phyloP scores from a whole-genome alignment of 2,329 filamentous ascomycete genomes.

The Emmonsiellopsis sp. region DNA sequence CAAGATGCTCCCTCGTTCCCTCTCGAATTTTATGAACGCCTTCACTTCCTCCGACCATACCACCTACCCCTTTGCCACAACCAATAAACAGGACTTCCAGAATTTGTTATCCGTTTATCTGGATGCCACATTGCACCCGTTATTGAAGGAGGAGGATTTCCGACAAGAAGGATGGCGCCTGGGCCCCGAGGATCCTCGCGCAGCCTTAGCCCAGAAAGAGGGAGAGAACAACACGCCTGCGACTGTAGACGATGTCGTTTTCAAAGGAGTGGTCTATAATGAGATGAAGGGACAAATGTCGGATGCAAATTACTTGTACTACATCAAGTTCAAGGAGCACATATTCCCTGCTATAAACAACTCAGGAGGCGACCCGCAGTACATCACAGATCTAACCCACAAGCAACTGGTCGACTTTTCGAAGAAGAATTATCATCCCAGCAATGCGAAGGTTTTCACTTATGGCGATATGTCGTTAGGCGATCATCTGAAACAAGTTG shows the following conservation, averaged over 20 bases:
- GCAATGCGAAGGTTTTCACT: conserved; percentile 90
- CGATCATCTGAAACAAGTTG: conserved; percentile 70
- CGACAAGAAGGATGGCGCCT: conserved; percentile 95
- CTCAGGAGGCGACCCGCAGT: conserved; percentile 89
- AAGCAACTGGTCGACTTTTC: conserved; percentile 84
- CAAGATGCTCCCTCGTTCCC: conserved; percentile 95
- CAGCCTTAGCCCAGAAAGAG: conserved; percentile 38
- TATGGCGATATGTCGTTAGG: conserved; percentile 86
- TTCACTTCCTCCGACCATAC: conserved; percentile 96
- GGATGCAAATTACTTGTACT: conserved; percentile 90
- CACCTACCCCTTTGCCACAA: conserved; percentile 95
- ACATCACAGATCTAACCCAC: conserved; percentile 92
- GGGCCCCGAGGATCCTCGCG: conserved; percentile 76
- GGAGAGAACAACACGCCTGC: conserved; percentile 22
- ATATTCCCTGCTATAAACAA: conserved; percentile 93
- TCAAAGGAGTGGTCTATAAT: conserved; percentile 98
- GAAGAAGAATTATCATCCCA: conserved; percentile 88
- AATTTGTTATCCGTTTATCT: conserved; percentile 96
- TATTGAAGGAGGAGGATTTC: conserved; percentile 86
- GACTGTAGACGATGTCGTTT: conserved; percentile 47
- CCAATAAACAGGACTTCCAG: conserved; percentile 87
- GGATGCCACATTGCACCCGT: conserved; percentile 81
- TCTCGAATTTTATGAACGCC: conserved; percentile 99
- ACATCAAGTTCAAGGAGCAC: conserved; percentile 88
- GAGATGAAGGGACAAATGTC: conserved; percentile 99